Base-by-base conservation (phyloP, 306 rosid species). In the Cicer yamashitae region DNA sequence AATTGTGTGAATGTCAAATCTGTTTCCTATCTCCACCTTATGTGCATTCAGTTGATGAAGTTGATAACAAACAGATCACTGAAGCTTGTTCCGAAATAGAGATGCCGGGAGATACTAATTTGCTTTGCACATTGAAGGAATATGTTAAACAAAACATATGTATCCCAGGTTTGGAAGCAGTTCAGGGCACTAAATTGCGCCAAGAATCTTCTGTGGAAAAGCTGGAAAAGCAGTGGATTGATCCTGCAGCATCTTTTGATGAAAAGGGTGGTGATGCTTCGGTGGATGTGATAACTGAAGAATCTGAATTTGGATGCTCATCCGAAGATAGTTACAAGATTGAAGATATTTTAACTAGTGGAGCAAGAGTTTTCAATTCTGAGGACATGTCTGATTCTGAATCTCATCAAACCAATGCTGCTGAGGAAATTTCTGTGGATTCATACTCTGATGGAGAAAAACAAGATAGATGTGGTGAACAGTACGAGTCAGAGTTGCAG, bases 51-150 rank as follows among this genome's bases (percentile, higher is more conserved):
- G 76, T 48, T 60, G 71, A 61, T 57, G 73, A 84, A 74, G 25
- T 14, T 9, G n/a, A 43, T 46, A 34, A 30, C 67, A 25, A 10
- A 5, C 37, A 39, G 46, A 77, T 50, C 52, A 47, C 13, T 43
- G 74, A 70, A 74, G 57, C 80, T 61, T 60, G 17, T 67, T 18
- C 79, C 45, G 81, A 44, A 58, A 71, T 43, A 6, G 82, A 70
- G 72, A 45, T 61, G 58, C 78, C 63, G 7, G 68, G 40, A 40
- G 87, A 83, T 66, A 71, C 82, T 70, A 77, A 60, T 71, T 66
- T 80, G 69, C 22, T 69, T 50, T 70, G 83, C 80, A 70, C 83
- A n/a, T 74, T 74, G 80, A 46, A 64, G 40, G 83, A 81, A 41
- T 84, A 61, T 69, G 61, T 81, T 77, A 73, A 39, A 43, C 63